Base-by-base conservation (phyloP, 2,329 filamentous ascomycete species). In the Clarireedia paspali region DNA sequence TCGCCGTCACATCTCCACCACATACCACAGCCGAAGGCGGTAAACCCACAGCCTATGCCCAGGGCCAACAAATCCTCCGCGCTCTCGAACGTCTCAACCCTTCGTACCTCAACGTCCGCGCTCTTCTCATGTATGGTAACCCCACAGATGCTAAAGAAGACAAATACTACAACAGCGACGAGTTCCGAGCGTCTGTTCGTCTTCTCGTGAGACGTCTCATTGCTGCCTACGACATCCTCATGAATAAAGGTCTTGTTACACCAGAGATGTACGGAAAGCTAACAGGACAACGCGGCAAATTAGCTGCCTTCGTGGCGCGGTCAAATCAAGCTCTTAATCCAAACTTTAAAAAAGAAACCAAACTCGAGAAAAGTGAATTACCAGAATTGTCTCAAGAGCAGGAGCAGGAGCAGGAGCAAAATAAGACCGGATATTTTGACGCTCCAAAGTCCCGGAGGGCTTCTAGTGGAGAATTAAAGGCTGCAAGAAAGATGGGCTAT, bases 51-150 rank as follows among this genome's bases (percentile, higher is more conserved):
- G 38, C 50, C 17, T 12, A 48, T 30, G 24, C 57, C 34, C 36
- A 55, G 17, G 80, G 77, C 56, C 63, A 69, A 26, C 80, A 82
- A 62, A 73, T 85, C 44, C 65, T 71, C 27, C 63, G 67, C 4
- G 81, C 81, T 15, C 70, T 85, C 20, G 69, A 74, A 15, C 72
- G 72, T 17, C 69, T 84, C 30, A 48, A 60, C 6, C 64, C 67
- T 1, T 59, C 59, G 3, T 63, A 64, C 49, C 27, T 65, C 6
- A 66, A 68, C 30, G 50, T 68, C 20, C 67, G 66, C 55, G 55
- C 64, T 10, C 36, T 60, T 9, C 50, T 66, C 10, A 57, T 58
- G 6, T 66, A 64, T 50, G 60, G 57, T 15, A 55, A 60, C 17
- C 53, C 63, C 15, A 44, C 47, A 1, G 24, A 38, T 26, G n/a